These are phyloP conservation scores for Domatiomyces globalis DNA, from an alignment of 2,329 filamentous ascomycete genomes.

Conservation along the genomic window DNA sequence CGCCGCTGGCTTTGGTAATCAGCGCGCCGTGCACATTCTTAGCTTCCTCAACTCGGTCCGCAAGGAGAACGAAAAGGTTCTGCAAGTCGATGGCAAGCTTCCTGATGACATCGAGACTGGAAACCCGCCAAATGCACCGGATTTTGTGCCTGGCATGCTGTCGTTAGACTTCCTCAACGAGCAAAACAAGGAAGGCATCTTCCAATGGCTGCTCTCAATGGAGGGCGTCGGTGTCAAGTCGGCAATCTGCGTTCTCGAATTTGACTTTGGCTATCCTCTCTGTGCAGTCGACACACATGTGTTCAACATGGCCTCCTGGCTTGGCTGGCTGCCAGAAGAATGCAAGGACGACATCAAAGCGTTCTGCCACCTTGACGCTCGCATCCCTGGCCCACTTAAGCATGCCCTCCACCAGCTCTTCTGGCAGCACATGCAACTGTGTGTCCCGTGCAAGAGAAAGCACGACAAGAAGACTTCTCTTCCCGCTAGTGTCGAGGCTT, in stretches of 20 bases:
- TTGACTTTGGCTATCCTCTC: conserved; percentile 47
- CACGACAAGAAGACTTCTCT: conserved; percentile 39
- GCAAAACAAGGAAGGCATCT: conserved; percentile 10
- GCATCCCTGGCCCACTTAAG: conserved; percentile 46
- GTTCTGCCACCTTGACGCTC: conserved; percentile 40
- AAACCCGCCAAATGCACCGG: conserved; percentile 7
- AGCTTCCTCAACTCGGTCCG: conserved; percentile 2
- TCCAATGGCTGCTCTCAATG: conserved; percentile 11
- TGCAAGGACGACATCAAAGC: conserved; percentile 14
- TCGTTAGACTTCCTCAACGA: conserved; percentile 16
- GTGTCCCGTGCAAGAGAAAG: conserved; percentile 43
- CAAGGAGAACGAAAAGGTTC: background rate
- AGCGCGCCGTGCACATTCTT: conserved; percentile 1
- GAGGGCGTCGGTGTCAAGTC: conserved; percentile 51
- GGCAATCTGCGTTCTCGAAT: conserved; percentile 48
- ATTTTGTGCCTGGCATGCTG: conserved; percentile 17
- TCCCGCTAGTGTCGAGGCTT: conserved; percentile 42
- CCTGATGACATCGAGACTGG: conserved; percentile 2
- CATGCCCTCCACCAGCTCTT: conserved; percentile 49
- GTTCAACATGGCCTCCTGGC: conserved; percentile 47
- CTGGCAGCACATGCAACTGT: conserved; percentile 46
- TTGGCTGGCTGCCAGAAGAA: conserved; percentile 45
- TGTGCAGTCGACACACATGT: conserved; percentile 56
- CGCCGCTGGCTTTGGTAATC: background rate
- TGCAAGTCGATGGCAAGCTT: background rate